phyloP scores from a whole-genome alignment of 2,329 filamentous ascomycete species.

The Fusarium sarcochroum region DNA sequence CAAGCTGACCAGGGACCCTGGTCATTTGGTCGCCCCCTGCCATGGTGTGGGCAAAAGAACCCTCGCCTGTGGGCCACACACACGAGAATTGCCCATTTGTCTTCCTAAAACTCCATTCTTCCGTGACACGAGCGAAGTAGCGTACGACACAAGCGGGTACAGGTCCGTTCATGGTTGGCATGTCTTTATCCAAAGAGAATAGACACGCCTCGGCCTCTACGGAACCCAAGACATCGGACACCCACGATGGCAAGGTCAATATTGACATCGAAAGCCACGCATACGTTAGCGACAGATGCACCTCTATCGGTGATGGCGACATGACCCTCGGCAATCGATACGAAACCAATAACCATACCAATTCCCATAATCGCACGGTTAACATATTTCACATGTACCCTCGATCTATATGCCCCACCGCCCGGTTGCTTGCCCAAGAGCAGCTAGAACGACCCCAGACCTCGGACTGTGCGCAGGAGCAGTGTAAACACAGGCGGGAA shows the following conservation, averaged over 20 bases:
- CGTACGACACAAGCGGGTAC: not conserved
- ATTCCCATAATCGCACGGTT: not conserved
- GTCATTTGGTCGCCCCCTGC: too few relatives aligned
- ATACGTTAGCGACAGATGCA: not conserved
- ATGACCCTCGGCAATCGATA: not conserved
- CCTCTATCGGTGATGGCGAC: not conserved
- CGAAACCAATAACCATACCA: not conserved
- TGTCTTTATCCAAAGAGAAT: not conserved
- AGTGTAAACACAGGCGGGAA: not conserved
- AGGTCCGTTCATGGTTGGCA: not conserved
- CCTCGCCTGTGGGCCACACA: not conserved
- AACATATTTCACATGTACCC: not conserved
- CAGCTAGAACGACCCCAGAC: not conserved
- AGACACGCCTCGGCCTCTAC: not conserved
- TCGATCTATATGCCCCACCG: not conserved
- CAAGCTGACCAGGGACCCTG: too few relatives aligned
- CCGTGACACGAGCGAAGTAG: too few relatives aligned
- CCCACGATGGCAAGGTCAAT: not conserved
- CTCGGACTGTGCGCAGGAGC: not conserved
- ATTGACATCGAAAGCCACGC: not conserved
- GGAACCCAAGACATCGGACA: not conserved
- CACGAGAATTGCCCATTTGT: not conserved
- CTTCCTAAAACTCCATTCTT: not conserved
- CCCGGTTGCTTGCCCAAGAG: not conserved
- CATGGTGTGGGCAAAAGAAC: not conserved